A percentile compares a stretch with the other conserved stretches of the same genome.
phyloP scores from a whole-genome alignment of 352 stramenopile species.

The Vaucheria bursata region DNA sequence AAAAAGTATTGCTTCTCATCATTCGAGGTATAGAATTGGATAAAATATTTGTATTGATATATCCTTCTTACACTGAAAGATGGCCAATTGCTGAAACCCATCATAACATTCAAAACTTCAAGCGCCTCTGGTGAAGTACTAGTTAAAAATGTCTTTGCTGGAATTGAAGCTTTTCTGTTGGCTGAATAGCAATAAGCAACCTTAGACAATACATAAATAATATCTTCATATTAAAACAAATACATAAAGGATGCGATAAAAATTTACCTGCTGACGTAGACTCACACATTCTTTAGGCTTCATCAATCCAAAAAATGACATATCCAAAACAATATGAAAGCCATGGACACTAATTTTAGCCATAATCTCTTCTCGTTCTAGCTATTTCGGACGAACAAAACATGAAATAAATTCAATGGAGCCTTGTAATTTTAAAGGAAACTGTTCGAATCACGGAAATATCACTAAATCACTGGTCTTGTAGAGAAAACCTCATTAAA shows the following conservation, averaged over 20 bases:
- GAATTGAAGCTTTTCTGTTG: not conserved
- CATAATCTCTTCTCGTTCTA: not conserved
- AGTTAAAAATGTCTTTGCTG: not conserved
- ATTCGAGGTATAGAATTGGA: no score
- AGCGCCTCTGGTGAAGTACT: not conserved
- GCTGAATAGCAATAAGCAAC: not conserved
- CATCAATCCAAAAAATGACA: not conserved
- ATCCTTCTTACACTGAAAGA: not conserved
- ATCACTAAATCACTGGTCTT: no score
- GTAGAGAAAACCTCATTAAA: no score
- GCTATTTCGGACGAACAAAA: no score
- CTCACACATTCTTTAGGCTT: not conserved
- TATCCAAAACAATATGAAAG: constrained; percentile 1
- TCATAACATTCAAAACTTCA: not conserved
- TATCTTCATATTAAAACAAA: no score
- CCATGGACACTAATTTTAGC: not conserved
- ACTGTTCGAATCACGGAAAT: no score
- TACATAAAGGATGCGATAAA: no score
- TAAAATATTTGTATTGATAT: not conserved
- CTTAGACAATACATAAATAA: not conserved
- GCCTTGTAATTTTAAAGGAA: no score
- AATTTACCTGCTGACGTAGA: not conserved
- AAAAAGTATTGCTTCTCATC: no score
- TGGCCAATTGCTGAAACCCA: not conserved
- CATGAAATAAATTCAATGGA: no score